phyloP scores from a whole-genome alignment of 2,329 filamentous ascomycete species.

The Biscogniauxia sp. region DNA sequence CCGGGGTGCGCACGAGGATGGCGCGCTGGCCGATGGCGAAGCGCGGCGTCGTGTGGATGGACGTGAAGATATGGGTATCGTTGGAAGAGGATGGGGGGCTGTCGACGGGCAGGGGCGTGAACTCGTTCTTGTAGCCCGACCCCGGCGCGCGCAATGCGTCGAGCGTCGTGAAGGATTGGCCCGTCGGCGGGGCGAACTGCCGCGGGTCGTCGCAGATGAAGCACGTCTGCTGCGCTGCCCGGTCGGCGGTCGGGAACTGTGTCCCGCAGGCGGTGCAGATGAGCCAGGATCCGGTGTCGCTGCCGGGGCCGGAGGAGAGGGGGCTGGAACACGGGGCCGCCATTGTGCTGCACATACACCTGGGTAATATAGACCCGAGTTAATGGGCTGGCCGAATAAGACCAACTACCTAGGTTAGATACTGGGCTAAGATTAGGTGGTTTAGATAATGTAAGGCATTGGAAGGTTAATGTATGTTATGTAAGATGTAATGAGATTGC shows the following conservation, averaged over 20 bases:
- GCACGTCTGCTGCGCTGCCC: conserved; percentile 51
- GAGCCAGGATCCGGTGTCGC: conserved; percentile 36
- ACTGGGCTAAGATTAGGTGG: too few species aligned
- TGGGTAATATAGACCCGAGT: too few species aligned
- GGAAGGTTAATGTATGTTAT: too few species aligned
- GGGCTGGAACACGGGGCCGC: conserved; percentile 3
- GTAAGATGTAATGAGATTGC: background rate
- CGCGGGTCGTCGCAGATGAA: conserved; percentile 72
- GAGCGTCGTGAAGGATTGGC: conserved; percentile 66
- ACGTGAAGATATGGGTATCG: conserved; percentile 43
- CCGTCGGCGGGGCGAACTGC: conserved; percentile 63
- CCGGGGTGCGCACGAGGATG: conserved; percentile 62
- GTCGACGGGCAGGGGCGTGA: conserved; percentile 39
- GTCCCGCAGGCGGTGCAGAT: conserved; percentile 70
- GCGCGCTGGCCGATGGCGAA: conserved; percentile 75
- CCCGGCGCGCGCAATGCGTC: conserved; percentile 36
- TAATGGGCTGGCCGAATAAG: too few species aligned
- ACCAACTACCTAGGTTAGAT: too few species aligned
- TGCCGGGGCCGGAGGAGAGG: conserved; percentile 19
- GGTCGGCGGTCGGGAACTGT: conserved; percentile 58
- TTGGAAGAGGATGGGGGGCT: too few species aligned
- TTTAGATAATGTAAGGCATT: too few species aligned
- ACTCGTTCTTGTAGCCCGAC: conserved; percentile 50
- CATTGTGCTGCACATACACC: conserved; percentile 7
- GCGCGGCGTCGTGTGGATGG: conserved; percentile 52